Evolutionary conservation across 805 yeast genomes (phyloP), one percentile per base, ranked within the genome.

Genomic region (Isabelozyma rhagii): DNA sequence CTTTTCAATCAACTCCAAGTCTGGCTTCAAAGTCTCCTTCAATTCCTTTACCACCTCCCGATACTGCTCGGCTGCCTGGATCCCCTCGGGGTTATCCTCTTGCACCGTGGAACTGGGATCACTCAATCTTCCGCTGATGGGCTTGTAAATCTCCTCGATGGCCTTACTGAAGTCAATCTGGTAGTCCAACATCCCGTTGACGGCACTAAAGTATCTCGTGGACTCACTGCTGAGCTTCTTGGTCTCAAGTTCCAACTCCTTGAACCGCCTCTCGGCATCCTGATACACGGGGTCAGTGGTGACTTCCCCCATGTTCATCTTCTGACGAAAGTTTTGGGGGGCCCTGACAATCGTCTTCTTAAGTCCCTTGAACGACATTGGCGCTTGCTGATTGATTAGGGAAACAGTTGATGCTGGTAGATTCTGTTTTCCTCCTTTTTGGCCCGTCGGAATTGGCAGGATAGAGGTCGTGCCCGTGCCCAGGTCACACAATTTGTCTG

Each of bases 51-150:
- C 97, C 49, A 91, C 86, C 41, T 81, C 96, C 50, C 96, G 78
- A 69, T 92, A 94, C 65, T 87, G 96, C 63, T 88, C 96, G 60
- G 96, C 83, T 0, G 99, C 99, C 61, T 87, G 84, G 56, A 94
- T 90, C 58, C 98, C 99, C 47, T 94, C 96, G 3, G 97, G 97
- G 63, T 92, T 92, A 58, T 96, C 97, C 65, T 94, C 99, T 0
- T 92, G 92, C 44, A 83, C 80, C 2, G 89, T 69, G 7, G 94
- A 82, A 62, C 85, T 88, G 7, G 97, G 97, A 66, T 94, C 98
- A 13, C 94, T 84, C 64, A 88, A 75, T 53, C 91, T 84, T 41
- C 99, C 99, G 49, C 94, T 84, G 53, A 94, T 94, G 1, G 99
- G 99, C 69, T 93, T 90, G 74, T 91, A 94, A 52, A 94, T 87